Evolutionary conservation across 495 filamentous ascomycete genomes (phyloP), one percentile per base, ranked within the genome.

Genomic region (Neurospora africana): DNA sequence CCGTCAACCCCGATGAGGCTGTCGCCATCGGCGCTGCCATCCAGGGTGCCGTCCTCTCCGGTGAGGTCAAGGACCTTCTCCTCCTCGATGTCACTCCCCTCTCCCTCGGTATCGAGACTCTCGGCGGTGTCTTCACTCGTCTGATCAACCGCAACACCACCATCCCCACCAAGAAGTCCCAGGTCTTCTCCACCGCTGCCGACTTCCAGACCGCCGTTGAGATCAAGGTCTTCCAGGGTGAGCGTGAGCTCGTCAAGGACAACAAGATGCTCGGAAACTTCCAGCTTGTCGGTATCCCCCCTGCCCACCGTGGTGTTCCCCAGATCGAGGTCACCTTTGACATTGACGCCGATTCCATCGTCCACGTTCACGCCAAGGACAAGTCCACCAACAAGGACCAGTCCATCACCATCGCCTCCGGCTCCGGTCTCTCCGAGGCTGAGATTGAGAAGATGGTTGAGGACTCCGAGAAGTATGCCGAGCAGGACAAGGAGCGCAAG

Each of bases 151-250:
- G 95, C 76, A 99, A 99, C 89, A 99, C 95, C 79, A 99, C 95
- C 76, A 99, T 99, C 83, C 95, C 95, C 70, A 98, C 95, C 84
- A 99, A 98, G 91, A 99, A 99, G 86, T 97, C 94, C 40, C 95
- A 98, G 86, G 88, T 93, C 75, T 99, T 99, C 89, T 98, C 95
- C 70, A 99, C 95, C 68, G 95, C 95, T 70, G 95, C 95, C 77
- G 95, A 99, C 81, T 98, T 97, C 92, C 95, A 99, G 89, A 97
- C 92, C 73, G 95, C 95, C 77, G 95, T 99, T 82, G 95, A 99
- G 88, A 99, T 99, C 89, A 99, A 99, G 91, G 96, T 99, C 71
- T 98, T 90, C 92, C 95, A 99, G 89, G 95, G 95, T 86, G 95
- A 99, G 88, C 95, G 95, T 92, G 95, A 99, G 86, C 92, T 99